These are phyloP conservation scores for Penicillium chermesinum DNA, from an alignment of 495 filamentous ascomycete genomes.

Conservation along the genomic window DNA sequence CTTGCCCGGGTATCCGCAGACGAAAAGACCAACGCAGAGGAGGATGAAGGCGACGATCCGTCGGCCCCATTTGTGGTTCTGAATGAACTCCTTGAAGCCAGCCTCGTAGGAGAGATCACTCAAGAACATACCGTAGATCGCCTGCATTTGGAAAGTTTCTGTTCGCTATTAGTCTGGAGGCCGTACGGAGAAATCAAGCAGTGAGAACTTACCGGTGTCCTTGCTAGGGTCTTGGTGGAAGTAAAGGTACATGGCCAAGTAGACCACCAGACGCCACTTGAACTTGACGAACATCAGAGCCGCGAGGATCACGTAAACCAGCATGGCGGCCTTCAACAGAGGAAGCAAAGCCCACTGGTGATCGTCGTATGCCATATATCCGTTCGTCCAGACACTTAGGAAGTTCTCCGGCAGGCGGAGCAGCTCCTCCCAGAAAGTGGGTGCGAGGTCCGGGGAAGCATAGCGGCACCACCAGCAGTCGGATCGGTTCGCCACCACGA, in stretches of 20 bases:
- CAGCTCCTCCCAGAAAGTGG: conserved; percentile 31
- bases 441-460: conserved; percentile 43
- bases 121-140: conserved; percentile 59
- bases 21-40: conserved; percentile 45
- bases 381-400: conserved; percentile 53
- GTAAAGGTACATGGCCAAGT: conserved; percentile 47
- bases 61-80: conserved; percentile 41
- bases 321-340: conserved; percentile 56
- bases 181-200: neutral
- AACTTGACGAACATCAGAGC: conserved; percentile 54
- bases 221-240: conserved; percentile 42
- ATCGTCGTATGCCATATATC: conserved; percentile 55
- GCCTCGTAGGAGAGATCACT: conserved; percentile 55
- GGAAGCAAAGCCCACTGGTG: conserved; percentile 66
- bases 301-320: conserved; percentile 53
- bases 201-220: conserved; percentile 22
- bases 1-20: conserved; percentile 57
- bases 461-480: conserved; percentile 58
- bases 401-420: conserved; percentile 46
- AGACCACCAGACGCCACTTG: conserved; percentile 50
- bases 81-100: conserved; percentile 46
- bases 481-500: conserved; percentile 49
- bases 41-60: conserved; percentile 42
- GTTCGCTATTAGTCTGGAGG: neutral
- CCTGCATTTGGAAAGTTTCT: conserved; percentile 52